Conservation (phyloP, 1,139 yeast genomes). For the Blastobotrys ciferrii region DNA sequence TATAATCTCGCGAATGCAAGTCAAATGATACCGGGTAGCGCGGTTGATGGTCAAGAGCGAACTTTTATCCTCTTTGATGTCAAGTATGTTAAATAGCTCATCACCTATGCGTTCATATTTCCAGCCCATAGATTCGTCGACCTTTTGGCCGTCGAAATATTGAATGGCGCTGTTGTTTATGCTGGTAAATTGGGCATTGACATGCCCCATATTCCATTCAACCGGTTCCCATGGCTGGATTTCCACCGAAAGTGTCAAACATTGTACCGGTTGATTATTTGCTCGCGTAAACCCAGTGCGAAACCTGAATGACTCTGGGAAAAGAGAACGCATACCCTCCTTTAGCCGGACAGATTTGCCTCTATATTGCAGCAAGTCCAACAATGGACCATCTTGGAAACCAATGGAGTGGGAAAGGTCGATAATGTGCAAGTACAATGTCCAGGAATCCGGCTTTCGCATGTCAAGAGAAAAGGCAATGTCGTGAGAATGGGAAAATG, state of each 20-base stretch:
- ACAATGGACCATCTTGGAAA: neutral
- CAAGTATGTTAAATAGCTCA: neutral
- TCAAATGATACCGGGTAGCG: neutral
- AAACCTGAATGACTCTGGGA: neutral
- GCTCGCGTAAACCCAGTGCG: neutral
- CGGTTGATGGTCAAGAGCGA: neutral
- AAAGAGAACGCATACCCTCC: neutral
- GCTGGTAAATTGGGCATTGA: neutral
- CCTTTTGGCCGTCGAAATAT: neutral
- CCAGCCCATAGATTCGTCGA: neutral
- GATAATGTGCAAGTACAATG: neutral
- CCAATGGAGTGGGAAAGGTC: neutral
- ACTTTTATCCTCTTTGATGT: neutral
- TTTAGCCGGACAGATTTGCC: neutral
- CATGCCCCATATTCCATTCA: neutral
- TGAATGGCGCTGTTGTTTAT: too few species aligned
- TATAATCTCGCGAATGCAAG: neutral
- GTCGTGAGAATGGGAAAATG: neutral
- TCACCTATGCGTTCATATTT: neutral
- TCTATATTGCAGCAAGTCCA: neutral
- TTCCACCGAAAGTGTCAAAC: neutral
- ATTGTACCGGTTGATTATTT: neutral
- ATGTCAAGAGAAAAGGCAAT: neutral
- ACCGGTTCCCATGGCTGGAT: neutral
- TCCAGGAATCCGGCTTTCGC: neutral